These are phyloP conservation scores for Yarrowia divulgata DNA, from an alignment of 805 yeast species.

Conservation along the genomic window DNA sequence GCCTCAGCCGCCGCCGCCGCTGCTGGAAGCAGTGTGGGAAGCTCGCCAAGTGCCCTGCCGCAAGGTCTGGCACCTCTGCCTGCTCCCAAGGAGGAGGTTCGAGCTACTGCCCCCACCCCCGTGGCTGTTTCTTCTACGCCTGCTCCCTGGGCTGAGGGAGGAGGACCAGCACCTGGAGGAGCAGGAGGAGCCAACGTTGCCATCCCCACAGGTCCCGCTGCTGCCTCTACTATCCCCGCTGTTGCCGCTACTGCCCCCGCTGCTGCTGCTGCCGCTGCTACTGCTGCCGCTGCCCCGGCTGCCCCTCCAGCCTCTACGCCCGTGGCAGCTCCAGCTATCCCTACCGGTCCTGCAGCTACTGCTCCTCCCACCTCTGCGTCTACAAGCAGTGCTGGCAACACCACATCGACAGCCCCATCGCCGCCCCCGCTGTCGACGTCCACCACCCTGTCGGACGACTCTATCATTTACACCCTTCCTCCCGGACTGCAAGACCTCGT, in stretches of 20 bases:
- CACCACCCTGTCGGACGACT: slow-evolving; percentile 42
- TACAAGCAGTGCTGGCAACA: slow-evolving; percentile 2
- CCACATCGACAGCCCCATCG: slow-evolving; percentile 38
- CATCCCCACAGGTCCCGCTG: slow-evolving; percentile 18
- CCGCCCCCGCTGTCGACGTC: slow-evolving; percentile 44
- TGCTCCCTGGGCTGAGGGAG: slow-evolving; percentile 46
- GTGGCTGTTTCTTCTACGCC: slow-evolving; percentile 43
- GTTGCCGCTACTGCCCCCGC: slow-evolving; percentile 7
- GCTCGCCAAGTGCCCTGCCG: slow-evolving; percentile 39
- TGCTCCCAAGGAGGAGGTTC: slow-evolving; percentile 20
- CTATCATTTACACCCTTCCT: slow-evolving; percentile 48
- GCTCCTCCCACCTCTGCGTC: neutral
- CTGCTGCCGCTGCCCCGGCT: neutral
- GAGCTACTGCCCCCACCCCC: slow-evolving; percentile 42
- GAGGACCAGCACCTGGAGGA: slow-evolving; percentile 41
- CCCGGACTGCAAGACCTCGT: slow-evolving; percentile 54
- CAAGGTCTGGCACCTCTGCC: slow-evolving; percentile 37
- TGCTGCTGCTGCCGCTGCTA: slow-evolving; percentile 1
- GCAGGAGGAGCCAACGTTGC: neutral
- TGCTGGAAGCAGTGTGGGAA: slow-evolving; percentile 42
- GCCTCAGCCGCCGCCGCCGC: slow-evolving; percentile 59
- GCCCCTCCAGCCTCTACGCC: neutral
- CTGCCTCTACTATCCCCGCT: slow-evolving; percentile 42
- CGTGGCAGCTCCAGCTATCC: slow-evolving; percentile 21
- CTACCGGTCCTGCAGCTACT: neutral